Evolutionary conservation across 305 asterid species (phyloP), one percentile per base, ranked within the genome.

Genomic region (Withania somnifera): DNA sequence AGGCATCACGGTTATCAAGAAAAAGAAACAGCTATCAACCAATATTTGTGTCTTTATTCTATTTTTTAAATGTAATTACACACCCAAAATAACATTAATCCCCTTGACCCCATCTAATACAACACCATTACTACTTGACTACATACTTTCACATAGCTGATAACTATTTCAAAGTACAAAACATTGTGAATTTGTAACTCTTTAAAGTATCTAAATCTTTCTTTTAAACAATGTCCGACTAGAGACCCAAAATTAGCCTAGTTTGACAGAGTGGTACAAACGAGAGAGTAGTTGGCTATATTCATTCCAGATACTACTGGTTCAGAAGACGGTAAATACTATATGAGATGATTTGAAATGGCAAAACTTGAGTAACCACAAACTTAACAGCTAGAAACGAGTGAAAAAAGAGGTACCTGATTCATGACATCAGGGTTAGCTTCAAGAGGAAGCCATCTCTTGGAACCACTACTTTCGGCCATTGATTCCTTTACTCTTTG

Each of bases 401-500:
- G 66, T 11, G 47, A 47, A 36, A 36, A 36, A 36, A 36, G 6
- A 38, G n/a, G 58, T 50, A 60, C 99, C 99, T 95, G 99, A 87
- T 95, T 95, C 97, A 93, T 95, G 69, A 94, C 91, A 81, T 95
- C 99, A 4, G 98, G 99, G 84, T 94, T 95, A 71, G 99, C 98
- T 90, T 95, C 99, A 50, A 95, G 97, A 84, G 99, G 99, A 88
- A 95, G 97, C 99, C 99, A 95, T 90, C 90, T 89, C 91, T 95
- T 95, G 57, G 93, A 86, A 63, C 92, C 77, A 78, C 88, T 36
- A 42, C 14, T 71, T 64, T 86, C 87, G 24, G 95, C 95, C 99
- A 95, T 94, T 78, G 80, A 83, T 71, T 67, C 24, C 26, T 79
- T 66, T 8, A 47, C 19, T 52, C 51, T 60, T 14, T 34, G 52